A percentile compares a stretch with the other conserved stretches of the same genome.
Conservation (phyloP, 371 early-diverging fungal genomes). For the Apophysomyces variabilis region DNA sequence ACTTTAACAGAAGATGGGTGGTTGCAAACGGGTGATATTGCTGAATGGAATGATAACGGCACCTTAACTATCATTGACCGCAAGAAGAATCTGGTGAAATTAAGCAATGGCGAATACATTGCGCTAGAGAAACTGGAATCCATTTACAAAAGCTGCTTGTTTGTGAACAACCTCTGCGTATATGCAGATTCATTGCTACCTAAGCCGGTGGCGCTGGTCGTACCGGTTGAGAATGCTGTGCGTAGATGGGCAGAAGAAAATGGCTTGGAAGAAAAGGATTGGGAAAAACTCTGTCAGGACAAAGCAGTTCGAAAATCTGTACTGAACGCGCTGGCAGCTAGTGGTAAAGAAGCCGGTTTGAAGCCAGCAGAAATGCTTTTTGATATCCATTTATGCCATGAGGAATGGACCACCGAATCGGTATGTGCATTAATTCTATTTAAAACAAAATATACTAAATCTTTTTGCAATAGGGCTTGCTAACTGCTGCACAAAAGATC, state of each 20-base stretch:
- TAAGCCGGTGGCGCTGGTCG: conserved; percentile 76
- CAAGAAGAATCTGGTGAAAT: conserved; percentile 81
- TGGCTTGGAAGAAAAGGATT: conserved; percentile 32
- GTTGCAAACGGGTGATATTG: conserved; percentile 95
- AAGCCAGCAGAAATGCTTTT: conserved; percentile 72
- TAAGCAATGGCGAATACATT: conserved; percentile 95
- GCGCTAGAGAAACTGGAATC: conserved; percentile 98
- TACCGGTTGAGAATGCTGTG: conserved; percentile 63
- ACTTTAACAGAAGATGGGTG: conserved; percentile 82
- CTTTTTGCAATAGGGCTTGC: conserved; percentile 32
- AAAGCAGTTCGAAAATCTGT: conserved; percentile 41
- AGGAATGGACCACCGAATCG: conserved; percentile 32
- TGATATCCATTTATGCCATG: conserved; percentile 43
- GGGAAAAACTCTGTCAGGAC: conserved; percentile 23
- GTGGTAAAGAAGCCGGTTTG: conserved; percentile 62
- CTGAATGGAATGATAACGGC: conserved; percentile 73
- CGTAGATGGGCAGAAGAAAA: conserved; percentile 40
- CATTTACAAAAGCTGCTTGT: conserved; percentile 80
- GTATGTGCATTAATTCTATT: conserved; percentile 2
- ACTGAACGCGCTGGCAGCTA: conserved; percentile 28
- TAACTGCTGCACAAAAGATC: conserved; percentile 92
- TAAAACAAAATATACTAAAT: background rate
- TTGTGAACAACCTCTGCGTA: conserved; percentile 85
- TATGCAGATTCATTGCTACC: conserved; percentile 77
- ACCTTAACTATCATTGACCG: conserved; percentile 81